Evolutionary conservation across 352 stramenopile species (phyloP).

Genomic region (Globisporangium barbulae): DNA sequence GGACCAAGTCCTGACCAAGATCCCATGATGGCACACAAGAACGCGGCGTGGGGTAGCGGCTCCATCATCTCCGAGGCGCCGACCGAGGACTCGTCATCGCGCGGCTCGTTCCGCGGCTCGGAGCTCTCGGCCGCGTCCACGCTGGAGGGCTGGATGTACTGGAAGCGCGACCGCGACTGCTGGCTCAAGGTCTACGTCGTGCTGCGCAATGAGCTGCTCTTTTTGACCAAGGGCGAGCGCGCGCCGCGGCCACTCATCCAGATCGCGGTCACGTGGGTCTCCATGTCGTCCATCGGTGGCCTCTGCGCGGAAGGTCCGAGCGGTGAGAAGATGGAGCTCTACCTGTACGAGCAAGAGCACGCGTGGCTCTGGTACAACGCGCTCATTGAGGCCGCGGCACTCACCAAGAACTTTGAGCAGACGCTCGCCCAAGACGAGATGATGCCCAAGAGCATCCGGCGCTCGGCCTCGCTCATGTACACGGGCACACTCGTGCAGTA

Average conservation of each 20-base stretch:
- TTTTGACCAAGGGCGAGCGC: slow-evolving; percentile 48
- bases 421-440: slow-evolving; percentile 25
- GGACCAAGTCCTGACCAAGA: not conserved
- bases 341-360: slow-evolving; percentile 57
- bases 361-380: slow-evolving; percentile 59
- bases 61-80: slow-evolving; percentile 45
- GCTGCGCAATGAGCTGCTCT: slow-evolving; percentile 64
- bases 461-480: slow-evolving; percentile 29
- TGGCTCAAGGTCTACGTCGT: slow-evolving; percentile 80
- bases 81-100: slow-evolving; percentile 31
- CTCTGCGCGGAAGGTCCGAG: slow-evolving; percentile 46
- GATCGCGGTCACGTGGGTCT: slow-evolving; percentile 56
- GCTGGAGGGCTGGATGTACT: slow-evolving; percentile 76
- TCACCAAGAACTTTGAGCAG: slow-evolving; percentile 47
- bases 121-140: slow-evolving; percentile 17
- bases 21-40: slow-evolving; percentile 26
- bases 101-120: slow-evolving; percentile 30
- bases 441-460: slow-evolving; percentile 16
- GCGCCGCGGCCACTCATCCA: slow-evolving; percentile 50
- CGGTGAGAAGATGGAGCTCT: slow-evolving; percentile 74
- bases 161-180: slow-evolving; percentile 53
- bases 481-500: slow-evolving; percentile 69
- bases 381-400: slow-evolving; percentile 53
- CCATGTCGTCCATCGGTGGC: slow-evolving; percentile 41
- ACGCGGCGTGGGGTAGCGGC: slow-evolving; percentile 18